These are phyloP conservation scores for Nyctanthes arbortristis DNA, from an alignment of 257 asterid genomes.

Conservation along the genomic window DNA sequence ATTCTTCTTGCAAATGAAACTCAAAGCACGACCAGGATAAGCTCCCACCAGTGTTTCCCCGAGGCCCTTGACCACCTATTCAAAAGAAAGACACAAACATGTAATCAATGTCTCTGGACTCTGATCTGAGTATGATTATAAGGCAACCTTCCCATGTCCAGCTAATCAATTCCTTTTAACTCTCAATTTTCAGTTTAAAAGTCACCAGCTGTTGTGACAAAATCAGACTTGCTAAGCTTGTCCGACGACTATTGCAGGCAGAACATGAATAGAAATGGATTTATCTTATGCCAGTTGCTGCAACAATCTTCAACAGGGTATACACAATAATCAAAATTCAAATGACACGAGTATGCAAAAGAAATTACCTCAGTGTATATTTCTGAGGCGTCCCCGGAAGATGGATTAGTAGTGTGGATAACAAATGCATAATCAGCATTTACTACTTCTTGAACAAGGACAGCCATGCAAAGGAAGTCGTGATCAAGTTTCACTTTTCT, in stretches of 20 bases:
- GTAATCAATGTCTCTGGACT: constrained; percentile 4
- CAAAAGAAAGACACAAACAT: constrained; percentile 35
- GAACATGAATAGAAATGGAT: not conserved
- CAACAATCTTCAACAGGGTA: not conserved
- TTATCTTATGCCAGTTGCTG: constrained; percentile 16
- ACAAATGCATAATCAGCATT: constrained; percentile 99
- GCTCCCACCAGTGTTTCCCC: constrained; percentile 99
- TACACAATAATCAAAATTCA: not conserved
- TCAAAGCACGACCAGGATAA: constrained; percentile 98
- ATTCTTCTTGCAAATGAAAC: constrained; percentile 87
- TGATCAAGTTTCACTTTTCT: constrained; percentile 94
- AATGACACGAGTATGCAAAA: constrained; percentile 14
- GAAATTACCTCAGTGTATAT: constrained; percentile 85
- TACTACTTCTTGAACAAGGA: constrained; percentile 94
- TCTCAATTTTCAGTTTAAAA: not conserved
- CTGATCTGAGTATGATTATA: not conserved
- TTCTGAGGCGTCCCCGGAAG: constrained; percentile 90
- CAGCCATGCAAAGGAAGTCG: constrained; percentile 96
- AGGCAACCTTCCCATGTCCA: constrained; percentile 4
- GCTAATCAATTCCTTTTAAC: not conserved
- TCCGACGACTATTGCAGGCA: not conserved
- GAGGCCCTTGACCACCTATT: constrained; percentile 95
- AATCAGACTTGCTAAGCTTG: constrained; percentile 2
- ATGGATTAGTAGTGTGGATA: constrained; percentile 97
- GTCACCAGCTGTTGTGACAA: not conserved